Evolutionary conservation across 345 rosid species (phyloP).

Genomic region (Nephelium lappaceum): DNA sequence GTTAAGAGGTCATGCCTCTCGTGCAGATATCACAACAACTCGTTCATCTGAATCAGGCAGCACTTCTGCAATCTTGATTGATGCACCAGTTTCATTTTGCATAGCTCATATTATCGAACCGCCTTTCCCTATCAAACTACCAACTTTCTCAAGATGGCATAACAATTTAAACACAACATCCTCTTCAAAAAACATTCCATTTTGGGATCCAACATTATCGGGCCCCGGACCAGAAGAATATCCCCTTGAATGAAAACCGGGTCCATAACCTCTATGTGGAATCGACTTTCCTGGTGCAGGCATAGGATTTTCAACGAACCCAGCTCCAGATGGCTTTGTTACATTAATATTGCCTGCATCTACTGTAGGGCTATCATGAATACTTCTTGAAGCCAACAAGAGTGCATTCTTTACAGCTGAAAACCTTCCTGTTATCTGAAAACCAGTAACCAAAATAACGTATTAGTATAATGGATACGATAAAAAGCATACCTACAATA

Average conservation of each 20-base stretch:
- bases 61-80: conserved; percentile 63
- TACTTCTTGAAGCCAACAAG: conserved; percentile 45
- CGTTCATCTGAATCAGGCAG: conserved; percentile 68
- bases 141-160: conserved; percentile 80
- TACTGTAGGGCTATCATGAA: conserved; percentile 52
- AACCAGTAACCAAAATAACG: neutral
- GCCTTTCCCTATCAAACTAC: conserved; percentile 82
- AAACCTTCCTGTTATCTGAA: conserved; percentile 62
- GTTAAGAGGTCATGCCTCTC: conserved; percentile 58
- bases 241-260: conserved; percentile 54
- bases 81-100: conserved; percentile 74
- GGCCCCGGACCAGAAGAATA: conserved; percentile 58
- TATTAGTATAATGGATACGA: conserved; percentile 16
- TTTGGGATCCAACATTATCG: conserved; percentile 48
- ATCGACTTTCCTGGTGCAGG: conserved; percentile 40
- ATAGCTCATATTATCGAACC: conserved; percentile 59
- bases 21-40: conserved; percentile 66
- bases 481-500: neutral
- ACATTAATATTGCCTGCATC: conserved; percentile 29
- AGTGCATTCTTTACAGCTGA: conserved; percentile 64
- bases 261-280: conserved; percentile 52
- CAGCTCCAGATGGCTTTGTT: conserved; percentile 23
- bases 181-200: conserved; percentile 58
- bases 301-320: conserved; percentile 31
- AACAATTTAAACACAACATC: conserved; percentile 62